Evolutionary conservation across 2,329 filamentous ascomycete genomes (phyloP), one percentile per base, ranked within the genome.

Genomic region (Exophiala bonariae): DNA sequence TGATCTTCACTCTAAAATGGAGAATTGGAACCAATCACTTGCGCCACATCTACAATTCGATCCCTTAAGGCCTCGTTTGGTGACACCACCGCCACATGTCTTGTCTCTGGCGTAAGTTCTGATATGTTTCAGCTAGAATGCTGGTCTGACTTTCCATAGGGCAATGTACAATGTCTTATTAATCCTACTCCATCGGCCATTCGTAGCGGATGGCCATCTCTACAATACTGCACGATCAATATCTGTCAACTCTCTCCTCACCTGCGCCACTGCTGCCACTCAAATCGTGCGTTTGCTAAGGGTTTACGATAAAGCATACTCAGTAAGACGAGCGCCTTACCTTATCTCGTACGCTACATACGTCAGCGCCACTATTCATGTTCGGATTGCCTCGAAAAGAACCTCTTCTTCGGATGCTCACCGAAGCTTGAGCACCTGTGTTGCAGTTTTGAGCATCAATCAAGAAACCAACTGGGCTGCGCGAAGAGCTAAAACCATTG

Each of bases 281-380:
- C 26, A 20, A 14, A 46, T 46, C 20, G 36, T 40, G 6, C 9
- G 17, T 16, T 23, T 46, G 8, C 22, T 40, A 5, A 18, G 35
- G 4, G 23, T 40, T 13, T 46, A 40, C 16, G 26, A 40, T 17
- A 32, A 10, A 9, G 18, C 4, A 3, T 46, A 19, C 36, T 39
- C 35, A 5, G 18, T 46, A 3, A 22, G 19, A 6, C 31, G 35
- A 22, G 43, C 43, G 4, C 43, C 43, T 33, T 46, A 46, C 26
- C 26, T 46, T 3, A 70, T 80, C 14, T 77, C 74, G 0, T 81
- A 81, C 56, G 75, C 78, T 0, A 78, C 75, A 0, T 81, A 80
- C 47, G 75, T 79, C 1, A 70, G 71, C 3, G 76, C 75, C 0
- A 80, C 76, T 0, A 78, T 80, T 14, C 71, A 76, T 41, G 72